phyloP scores from a whole-genome alignment of 1,284 basidiomycete genomes.

The Fistulina hepatica region DNA sequence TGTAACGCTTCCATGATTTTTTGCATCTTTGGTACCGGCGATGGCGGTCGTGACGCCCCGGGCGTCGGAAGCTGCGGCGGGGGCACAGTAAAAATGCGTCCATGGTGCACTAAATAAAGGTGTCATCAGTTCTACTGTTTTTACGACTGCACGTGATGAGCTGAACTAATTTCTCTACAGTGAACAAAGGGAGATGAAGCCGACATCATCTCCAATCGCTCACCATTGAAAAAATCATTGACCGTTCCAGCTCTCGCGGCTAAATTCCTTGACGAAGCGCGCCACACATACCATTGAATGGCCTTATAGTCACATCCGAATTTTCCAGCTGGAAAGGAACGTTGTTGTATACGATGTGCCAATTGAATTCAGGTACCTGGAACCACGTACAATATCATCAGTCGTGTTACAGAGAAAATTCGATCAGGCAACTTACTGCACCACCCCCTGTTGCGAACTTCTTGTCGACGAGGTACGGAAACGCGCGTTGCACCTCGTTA shows the following conservation, averaged over 20 bases:
- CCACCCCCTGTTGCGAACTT: constrained; percentile 72
- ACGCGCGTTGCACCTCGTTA: constrained; percentile 50
- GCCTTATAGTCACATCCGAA: constrained; percentile 52
- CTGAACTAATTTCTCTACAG: too few relatives aligned
- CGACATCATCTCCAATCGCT: too few relatives aligned
- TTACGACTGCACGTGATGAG: too few relatives aligned
- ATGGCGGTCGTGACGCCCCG: constrained; percentile 10
- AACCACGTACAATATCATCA: constrained; percentile 7
- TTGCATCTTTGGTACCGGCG: constrained; percentile 8
- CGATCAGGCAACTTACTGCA: constrained; percentile 37
- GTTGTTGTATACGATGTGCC: constrained; percentile 64
- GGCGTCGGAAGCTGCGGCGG: constrained; percentile 19
- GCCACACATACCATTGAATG: constrained; percentile 55
- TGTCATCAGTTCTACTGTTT: too few relatives aligned
- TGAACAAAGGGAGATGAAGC: too few relatives aligned
- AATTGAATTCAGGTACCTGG: constrained; percentile 70
- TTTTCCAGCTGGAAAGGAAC: constrained; percentile 53
- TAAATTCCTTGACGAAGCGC: too few relatives aligned
- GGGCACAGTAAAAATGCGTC: constrained; percentile 39
- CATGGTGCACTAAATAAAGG: constrained; percentile 62
- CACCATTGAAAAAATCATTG: too few relatives aligned
- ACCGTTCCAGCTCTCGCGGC: too few relatives aligned
- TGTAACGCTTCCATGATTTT: constrained; percentile 7
- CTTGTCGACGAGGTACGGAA: constrained; percentile 69
- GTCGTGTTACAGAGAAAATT: constrained; percentile 2